Evolutionary conservation across 2,329 filamentous ascomycete species (phyloP), one percentile per base, ranked within the genome.

Genomic region (Colletotrichum plurivorum): DNA sequence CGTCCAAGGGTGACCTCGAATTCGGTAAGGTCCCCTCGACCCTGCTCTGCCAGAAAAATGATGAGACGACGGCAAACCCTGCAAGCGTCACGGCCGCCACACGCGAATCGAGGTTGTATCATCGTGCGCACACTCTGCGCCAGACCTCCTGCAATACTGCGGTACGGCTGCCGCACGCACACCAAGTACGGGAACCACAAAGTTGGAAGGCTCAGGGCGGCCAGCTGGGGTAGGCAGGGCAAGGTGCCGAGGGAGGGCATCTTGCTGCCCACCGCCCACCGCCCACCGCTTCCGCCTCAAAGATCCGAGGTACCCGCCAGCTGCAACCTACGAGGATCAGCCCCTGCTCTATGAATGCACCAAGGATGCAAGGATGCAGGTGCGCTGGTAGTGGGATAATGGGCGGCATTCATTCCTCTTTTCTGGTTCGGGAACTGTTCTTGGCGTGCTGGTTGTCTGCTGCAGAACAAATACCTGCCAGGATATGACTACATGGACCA

Each of bases 221-320:
- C n/a, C 36, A 18, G 36, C 31, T n/a, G 46, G 18, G 45, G 45
- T 22, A 59, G 48, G 46, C 31, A 59, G 56, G 43, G 27, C 46
- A 60, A 48, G 60, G 53, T 36, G 31, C 31, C 31, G 59, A 20
- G 54, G 61, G 43, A 65, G 61, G 61, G 48, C 66, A 69, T 61
- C 54, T 54, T 68, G 61, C 48, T 65, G 66, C 55, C 52, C 52
- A 20, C 31, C 46, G 20, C 16, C 39, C 46, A 20, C 48, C 27
- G n/a, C 45, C n/a, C 46, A 31, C 62, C 53, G 60, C 48, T 48
- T 60, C 54, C 61, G 65, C 65, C 31, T 65, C 66, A 62, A 48
- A 65, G 54, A 69, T 69, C 66, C 66, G 66, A 69, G 61, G 66
- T 56, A 66, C 61, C 66, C 66, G 66, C 66, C 61, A 59, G 66